A percentile compares a stretch with the other conserved stretches of the same genome.
Conservation (phyloP, 2,329 filamentous ascomycete species). For the Pseudocercospora eumusae region DNA sequence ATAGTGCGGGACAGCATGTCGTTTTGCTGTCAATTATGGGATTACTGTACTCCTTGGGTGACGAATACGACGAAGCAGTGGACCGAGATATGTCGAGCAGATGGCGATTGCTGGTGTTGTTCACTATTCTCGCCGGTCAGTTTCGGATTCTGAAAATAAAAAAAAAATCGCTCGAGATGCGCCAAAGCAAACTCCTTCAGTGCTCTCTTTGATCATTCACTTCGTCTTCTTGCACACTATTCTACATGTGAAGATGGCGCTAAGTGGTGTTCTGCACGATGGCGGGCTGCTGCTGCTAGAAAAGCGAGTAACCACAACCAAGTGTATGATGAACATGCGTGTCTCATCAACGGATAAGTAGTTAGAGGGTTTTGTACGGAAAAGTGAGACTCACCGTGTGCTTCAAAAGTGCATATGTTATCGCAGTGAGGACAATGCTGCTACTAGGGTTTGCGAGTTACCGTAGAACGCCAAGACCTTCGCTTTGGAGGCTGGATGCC, state of each 20-base stretch:
- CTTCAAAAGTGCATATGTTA: neutral
- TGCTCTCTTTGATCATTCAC: slow-evolving; percentile 12
- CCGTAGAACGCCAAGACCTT: too few relatives aligned
- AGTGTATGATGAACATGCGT: neutral
- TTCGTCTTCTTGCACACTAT: neutral
- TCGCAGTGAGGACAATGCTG: too few relatives aligned
- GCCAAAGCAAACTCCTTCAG: neutral
- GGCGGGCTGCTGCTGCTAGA: slow-evolving; percentile 12
- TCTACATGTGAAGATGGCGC: neutral
- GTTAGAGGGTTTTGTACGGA: neutral
- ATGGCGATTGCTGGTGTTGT: slow-evolving; percentile 7
- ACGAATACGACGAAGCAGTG: slow-evolving; percentile 40
- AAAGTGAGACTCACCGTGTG: neutral
- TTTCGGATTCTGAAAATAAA: neutral
- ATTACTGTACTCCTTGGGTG: slow-evolving; percentile 51
- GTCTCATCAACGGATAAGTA: slow-evolving; percentile 1
- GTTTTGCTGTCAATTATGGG: slow-evolving; percentile 54
- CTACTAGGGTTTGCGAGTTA: too few relatives aligned
- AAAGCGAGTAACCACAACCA: slow-evolving; percentile 8
- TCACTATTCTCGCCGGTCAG: neutral
- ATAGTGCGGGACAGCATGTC: slow-evolving; percentile 52
- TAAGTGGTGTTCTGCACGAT: slow-evolving; percentile 2
- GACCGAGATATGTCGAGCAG: slow-evolving; percentile 5
- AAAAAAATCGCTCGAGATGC: neutral
- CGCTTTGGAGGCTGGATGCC: neutral